Conservation (phyloP, 1,139 yeast species). For the Scheffersomyces titani region DNA sequence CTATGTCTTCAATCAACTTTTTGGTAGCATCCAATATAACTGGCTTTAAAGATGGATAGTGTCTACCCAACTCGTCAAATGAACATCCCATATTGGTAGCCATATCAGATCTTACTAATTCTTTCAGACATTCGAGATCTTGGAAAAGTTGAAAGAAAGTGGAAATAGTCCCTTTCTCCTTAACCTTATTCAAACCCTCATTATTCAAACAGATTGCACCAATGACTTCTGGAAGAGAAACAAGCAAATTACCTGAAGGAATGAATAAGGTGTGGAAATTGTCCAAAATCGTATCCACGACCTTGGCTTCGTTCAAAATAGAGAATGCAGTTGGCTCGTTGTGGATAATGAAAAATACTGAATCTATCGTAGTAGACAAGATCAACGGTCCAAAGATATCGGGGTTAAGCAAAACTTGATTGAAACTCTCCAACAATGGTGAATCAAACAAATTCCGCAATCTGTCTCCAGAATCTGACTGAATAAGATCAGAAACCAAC, state of each 20-base stretch:
- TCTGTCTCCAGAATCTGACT: slow-evolving; percentile 78
- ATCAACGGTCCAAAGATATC: slow-evolving; percentile 68
- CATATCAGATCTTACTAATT: slow-evolving; percentile 42
- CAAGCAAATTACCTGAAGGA: slow-evolving; percentile 59
- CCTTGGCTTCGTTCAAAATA: slow-evolving; percentile 76
- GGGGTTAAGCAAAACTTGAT: slow-evolving; percentile 59
- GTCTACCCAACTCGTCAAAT: slow-evolving; percentile 82
- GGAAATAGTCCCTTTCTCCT: slow-evolving; percentile 46
- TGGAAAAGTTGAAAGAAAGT: slow-evolving; percentile 55
- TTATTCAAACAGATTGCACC: slow-evolving; percentile 83
- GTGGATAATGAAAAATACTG: slow-evolving; percentile 74
- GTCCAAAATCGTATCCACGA: slow-evolving; percentile 65
- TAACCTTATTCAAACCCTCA: slow-evolving; percentile 65
- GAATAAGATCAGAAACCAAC: slow-evolving; percentile 64
- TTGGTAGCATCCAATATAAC: slow-evolving; percentile 54
- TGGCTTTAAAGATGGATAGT: slow-evolving; percentile 73
- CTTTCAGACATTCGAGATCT: slow-evolving; percentile 49
- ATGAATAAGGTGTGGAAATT: slow-evolving; percentile 53
- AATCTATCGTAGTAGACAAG: slow-evolving; percentile 64
- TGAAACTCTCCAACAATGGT: slow-evolving; percentile 63
- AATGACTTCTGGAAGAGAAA: slow-evolving; percentile 71
- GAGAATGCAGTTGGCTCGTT: slow-evolving; percentile 91
- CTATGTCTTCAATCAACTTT: slow-evolving; percentile 47
- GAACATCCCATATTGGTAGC: slow-evolving; percentile 62
- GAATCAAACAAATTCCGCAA: slow-evolving; percentile 86